phyloP scores from a whole-genome alignment of 83 land plant species.

The Isoetes engelmannii region DNA sequence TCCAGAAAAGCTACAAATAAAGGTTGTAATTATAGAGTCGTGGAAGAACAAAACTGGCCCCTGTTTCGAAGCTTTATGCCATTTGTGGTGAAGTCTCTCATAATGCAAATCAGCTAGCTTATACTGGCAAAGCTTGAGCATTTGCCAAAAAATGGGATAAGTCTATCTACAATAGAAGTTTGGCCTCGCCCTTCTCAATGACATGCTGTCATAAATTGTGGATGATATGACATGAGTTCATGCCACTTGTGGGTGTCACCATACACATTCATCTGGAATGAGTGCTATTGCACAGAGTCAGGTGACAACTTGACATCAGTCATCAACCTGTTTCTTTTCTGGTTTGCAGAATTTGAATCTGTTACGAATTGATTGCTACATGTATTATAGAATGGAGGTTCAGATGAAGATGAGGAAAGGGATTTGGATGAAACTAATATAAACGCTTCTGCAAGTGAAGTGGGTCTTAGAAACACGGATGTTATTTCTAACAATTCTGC shows the following conservation, averaged over 20 bases:
- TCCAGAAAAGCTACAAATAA: too few species aligned
- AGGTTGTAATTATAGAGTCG: too few species aligned
- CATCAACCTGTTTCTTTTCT: background rate
- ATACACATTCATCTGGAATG: constrained; percentile 4
- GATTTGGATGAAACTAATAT: constrained; percentile 1
- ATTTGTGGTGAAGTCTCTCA: too few species aligned
- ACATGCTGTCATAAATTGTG: too few species aligned
- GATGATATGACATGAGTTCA: too few species aligned
- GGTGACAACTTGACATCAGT: constrained; percentile 26
- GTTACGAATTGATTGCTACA: background rate
- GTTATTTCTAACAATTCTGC: background rate
- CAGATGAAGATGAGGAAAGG: background rate
- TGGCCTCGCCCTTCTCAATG: too few species aligned
- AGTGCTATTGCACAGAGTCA: constrained; percentile 23
- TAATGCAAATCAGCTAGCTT: too few species aligned
- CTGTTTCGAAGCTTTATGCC: too few species aligned
- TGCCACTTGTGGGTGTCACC: constrained; percentile 7
- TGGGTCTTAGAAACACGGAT: background rate
- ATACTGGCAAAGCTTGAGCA: too few species aligned
- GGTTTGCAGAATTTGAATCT: background rate
- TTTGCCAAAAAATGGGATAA: too few species aligned
- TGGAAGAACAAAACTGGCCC: too few species aligned
- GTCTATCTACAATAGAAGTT: too few species aligned
- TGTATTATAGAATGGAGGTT: background rate
- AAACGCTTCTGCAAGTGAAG: background rate